Conservation (phyloP, 2,329 filamentous ascomycete genomes). For the Elsinoe australis region DNA sequence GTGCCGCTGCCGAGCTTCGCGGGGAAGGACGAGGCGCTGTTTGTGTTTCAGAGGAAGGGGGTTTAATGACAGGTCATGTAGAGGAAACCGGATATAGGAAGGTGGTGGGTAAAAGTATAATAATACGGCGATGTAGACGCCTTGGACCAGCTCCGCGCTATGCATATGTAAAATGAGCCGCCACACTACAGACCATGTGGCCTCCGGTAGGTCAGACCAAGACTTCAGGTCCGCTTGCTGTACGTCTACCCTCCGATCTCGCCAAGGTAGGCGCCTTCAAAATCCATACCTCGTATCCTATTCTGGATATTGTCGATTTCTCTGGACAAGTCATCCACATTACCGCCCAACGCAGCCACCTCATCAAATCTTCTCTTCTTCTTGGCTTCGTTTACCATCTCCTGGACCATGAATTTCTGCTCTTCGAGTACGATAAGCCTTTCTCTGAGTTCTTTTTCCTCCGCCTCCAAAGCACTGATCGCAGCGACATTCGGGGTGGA, state of each 20-base stretch:
- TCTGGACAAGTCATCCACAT: slow-evolving; percentile 70
- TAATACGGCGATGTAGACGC: neutral
- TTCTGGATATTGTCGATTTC: slow-evolving; percentile 56
- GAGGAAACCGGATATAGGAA: neutral
- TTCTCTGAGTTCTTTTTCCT: slow-evolving; percentile 76
- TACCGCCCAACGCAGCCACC: slow-evolving; percentile 68
- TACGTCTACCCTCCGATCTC: slow-evolving; percentile 11
- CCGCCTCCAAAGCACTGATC: slow-evolving; percentile 63
- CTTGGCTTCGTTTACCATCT: slow-evolving; percentile 73
- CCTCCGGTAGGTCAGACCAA: too few species aligned
- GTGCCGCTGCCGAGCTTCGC: slow-evolving; percentile 66
- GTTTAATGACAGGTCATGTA: neutral
- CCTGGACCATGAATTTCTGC: slow-evolving; percentile 79
- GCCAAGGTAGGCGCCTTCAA: slow-evolving; percentile 28
- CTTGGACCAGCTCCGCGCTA: slow-evolving; percentile 11
- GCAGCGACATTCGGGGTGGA: slow-evolving; percentile 20
- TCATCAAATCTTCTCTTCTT: slow-evolving; percentile 77
- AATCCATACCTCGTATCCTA: slow-evolving; percentile 32
- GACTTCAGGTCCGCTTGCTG: too few species aligned
- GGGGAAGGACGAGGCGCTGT: slow-evolving; percentile 68
- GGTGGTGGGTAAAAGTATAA: neutral
- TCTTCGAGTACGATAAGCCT: slow-evolving; percentile 79
- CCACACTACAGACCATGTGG: too few species aligned
- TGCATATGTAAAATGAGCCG: slow-evolving; percentile 13
- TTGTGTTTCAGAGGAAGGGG: slow-evolving; percentile 47